Percentiles rank a stretch among this genome's conserved stretches.
phyloP scores from a whole-genome alignment of 176 grass and related monocot species.

The Poa annua region DNA sequence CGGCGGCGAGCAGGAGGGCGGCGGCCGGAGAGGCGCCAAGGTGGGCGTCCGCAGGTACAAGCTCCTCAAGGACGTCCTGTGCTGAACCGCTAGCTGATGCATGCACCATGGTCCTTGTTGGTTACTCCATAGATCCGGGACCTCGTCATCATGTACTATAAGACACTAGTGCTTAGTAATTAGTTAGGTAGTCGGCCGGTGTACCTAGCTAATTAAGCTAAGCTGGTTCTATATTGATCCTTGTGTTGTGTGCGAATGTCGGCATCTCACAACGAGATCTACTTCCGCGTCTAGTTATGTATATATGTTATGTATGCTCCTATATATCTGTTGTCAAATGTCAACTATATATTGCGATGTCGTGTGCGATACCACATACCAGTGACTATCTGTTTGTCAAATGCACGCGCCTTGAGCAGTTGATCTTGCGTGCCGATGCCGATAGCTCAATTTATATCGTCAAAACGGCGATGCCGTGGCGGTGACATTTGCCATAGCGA shows the following conservation, averaged over 20 bases:
- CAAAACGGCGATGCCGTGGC: too few relatives aligned
- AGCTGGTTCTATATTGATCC: neutral
- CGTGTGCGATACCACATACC: neutral
- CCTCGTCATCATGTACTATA: slow-evolving; percentile 21
- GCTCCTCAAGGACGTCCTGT: slow-evolving; percentile 94
- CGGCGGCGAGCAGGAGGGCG: slow-evolving; percentile 36
- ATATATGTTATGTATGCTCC: neutral
- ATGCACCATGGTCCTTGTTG: neutral
- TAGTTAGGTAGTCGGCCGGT: slow-evolving; percentile 34
- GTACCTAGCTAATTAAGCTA: slow-evolving; percentile 15
- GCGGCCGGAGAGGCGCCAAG: slow-evolving; percentile 52
- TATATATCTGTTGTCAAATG: neutral
- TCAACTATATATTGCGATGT: neutral
- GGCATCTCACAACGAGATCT: slow-evolving; percentile 4
- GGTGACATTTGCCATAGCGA: neutral
- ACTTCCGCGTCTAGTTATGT: neutral
- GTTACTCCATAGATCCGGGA: neutral
- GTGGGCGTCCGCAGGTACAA: slow-evolving; percentile 82
- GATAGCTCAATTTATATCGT: neutral
- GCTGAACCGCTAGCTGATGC: slow-evolving; percentile 37
- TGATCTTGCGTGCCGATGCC: neutral
- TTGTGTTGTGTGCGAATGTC: slow-evolving; percentile 15
- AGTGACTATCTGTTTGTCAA: neutral
- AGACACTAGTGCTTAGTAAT: neutral
- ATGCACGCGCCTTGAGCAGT: neutral